A percentile compares a stretch with the other conserved stretches of the same genome.
phyloP scores from a whole-genome alignment of 2,329 filamentous ascomycete species.

The Cladosporium sp. region DNA sequence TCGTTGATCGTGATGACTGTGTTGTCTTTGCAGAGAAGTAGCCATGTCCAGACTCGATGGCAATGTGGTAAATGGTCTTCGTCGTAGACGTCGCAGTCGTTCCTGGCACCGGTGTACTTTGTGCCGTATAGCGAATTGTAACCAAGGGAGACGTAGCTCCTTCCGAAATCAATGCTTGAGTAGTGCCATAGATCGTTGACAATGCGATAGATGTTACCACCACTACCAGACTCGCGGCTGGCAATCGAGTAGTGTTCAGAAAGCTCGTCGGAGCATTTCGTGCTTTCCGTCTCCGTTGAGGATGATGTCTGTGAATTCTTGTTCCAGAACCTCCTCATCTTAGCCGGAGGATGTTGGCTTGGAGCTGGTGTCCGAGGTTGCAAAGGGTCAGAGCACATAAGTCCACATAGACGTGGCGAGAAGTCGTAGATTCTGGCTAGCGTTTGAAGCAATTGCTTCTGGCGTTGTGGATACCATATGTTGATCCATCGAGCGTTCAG shows the following conservation, averaged over 20 bases:
- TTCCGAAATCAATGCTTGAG: conserved; percentile 66
- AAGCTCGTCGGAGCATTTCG: conserved; percentile 23
- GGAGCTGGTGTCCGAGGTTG: conserved; percentile 20
- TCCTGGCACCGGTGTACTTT: conserved; percentile 36
- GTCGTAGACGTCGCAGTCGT: conserved; percentile 14
- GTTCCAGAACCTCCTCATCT: conserved; percentile 12
- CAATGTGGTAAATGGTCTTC: conserved; percentile 24
- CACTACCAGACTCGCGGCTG: conserved; percentile 20
- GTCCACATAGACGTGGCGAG: conserved; percentile 59
- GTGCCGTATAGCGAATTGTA: conserved; percentile 60
- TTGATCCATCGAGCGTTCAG: conserved; percentile 69
- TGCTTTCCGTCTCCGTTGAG: conserved; percentile 16
- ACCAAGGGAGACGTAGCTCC: conserved; percentile 65
- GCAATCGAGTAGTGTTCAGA: conserved; percentile 25
- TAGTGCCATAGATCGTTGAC: conserved; percentile 72
- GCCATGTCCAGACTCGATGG: conserved; percentile 63
- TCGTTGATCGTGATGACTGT: conserved; percentile 70
- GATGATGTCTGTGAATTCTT: conserved; percentile 12
- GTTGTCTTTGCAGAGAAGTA: conserved; percentile 64
- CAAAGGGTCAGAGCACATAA: conserved; percentile 58
- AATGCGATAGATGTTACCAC: conserved; percentile 52
- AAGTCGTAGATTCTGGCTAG: conserved; percentile 64
- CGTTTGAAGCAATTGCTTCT: conserved; percentile 52
- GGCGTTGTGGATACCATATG: conserved; percentile 63
- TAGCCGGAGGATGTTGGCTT: conserved; percentile 14